Evolutionary conservation across 225 moss, liverwort and hornwort genomes (phyloP).

Genomic region (Marchantia paleacea): DNA sequence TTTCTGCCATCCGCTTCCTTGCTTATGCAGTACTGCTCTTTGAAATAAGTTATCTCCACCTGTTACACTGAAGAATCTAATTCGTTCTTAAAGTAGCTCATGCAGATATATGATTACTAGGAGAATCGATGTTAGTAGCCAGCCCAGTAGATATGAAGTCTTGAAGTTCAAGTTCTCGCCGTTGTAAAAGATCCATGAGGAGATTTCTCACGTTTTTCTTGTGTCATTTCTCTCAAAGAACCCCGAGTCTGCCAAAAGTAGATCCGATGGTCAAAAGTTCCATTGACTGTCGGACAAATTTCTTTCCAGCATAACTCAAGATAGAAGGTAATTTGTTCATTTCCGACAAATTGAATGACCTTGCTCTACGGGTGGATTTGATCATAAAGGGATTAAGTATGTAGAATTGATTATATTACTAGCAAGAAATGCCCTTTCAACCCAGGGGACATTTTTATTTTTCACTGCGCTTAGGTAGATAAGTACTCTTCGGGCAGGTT

Average conservation of each 20-base stretch:
- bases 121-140: neutral
- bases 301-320: too few species aligned
- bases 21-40: constrained; percentile 38
- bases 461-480: too few species aligned
- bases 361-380: too few species aligned
- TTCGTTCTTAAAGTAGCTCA: neutral
- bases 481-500: too few species aligned
- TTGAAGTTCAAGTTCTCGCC: constrained; percentile 5
- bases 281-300: too few species aligned
- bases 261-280: neutral
- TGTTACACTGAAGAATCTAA: constrained; percentile 6
- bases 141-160: too few species aligned
- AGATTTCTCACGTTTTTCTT: constrained; percentile 37
- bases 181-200: constrained; percentile 47
- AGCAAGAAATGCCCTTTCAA: neutral
- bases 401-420: too few species aligned
- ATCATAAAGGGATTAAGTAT: too few species aligned
- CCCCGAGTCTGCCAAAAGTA: constrained; percentile 36
- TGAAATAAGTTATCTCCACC: constrained; percentile 51
- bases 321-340: too few species aligned
- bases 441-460: too few species aligned
- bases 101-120: neutral
- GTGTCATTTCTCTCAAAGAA: constrained; percentile 48
- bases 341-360: too few species aligned
- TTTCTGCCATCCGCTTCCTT: constrained; percentile 23